Conservation (phyloP, 768 basidiomycete genomes). For the Collybia mongolica region DNA sequence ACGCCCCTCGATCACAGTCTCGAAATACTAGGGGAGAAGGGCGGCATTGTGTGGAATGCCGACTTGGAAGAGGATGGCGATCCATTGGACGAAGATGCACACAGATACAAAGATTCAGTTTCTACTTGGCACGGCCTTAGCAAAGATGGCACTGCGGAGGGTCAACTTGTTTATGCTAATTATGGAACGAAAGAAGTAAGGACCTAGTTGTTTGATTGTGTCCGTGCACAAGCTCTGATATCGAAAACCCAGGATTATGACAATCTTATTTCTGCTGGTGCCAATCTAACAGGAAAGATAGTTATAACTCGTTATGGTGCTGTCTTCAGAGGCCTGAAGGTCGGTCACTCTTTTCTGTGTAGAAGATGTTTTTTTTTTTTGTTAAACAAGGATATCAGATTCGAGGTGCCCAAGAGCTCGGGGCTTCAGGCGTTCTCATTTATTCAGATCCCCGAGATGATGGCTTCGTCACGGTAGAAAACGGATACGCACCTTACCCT, state of each 20-base stretch:
- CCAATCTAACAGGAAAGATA: slow-evolving; percentile 75
- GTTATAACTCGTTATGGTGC: slow-evolving; percentile 76
- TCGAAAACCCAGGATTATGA: slow-evolving; percentile 35
- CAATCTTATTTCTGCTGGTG: slow-evolving; percentile 59
- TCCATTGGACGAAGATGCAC: slow-evolving; percentile 69
- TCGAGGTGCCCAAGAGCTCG: slow-evolving; percentile 80
- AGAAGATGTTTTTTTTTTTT: not conserved
- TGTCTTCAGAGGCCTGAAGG: slow-evolving; percentile 85
- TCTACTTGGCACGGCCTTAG: slow-evolving; percentile 89
- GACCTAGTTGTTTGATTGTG: not conserved
- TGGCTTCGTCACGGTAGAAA: slow-evolving; percentile 70
- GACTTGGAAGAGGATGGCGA: slow-evolving; percentile 72
- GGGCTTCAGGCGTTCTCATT: slow-evolving; percentile 76
- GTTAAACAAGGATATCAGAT: slow-evolving; percentile 44
- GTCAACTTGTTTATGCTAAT: slow-evolving; percentile 73
- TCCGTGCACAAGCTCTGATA: not conserved
- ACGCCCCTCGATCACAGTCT: slow-evolving; percentile 68
- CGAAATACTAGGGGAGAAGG: slow-evolving; percentile 60
- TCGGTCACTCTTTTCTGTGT: slow-evolving; percentile 22
- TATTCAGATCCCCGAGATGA: slow-evolving; percentile 89
- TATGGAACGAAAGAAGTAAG: slow-evolving; percentile 67
- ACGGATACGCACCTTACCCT: slow-evolving; percentile 79
- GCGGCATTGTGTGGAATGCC: slow-evolving; percentile 61
- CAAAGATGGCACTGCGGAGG: slow-evolving; percentile 70
- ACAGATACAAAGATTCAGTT: slow-evolving; percentile 62